Conservation (phyloP, 2,329 filamentous ascomycete species). For the Pseudocercospora pini-densiflorae region DNA sequence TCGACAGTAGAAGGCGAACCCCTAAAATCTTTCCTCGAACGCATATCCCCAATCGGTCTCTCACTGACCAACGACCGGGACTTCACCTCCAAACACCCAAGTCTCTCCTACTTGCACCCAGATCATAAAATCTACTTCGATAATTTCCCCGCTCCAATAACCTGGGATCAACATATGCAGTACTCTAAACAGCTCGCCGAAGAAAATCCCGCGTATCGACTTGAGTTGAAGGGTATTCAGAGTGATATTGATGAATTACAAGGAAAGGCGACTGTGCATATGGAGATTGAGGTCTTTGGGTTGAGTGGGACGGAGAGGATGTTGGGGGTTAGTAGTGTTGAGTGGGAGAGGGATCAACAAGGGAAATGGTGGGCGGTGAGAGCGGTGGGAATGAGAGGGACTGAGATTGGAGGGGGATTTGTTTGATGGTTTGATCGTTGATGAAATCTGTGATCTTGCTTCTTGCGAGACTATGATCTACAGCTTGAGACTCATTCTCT, state of each 20-base stretch:
- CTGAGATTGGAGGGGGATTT: conserved; percentile 3
- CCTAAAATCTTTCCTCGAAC: not conserved
- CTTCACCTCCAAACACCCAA: not conserved
- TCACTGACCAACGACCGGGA: not conserved
- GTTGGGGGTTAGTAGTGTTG: not conserved
- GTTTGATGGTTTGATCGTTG: not conserved
- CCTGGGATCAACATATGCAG: not conserved
- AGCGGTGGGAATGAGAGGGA: not conserved
- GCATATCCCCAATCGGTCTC: not conserved
- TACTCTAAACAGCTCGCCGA: not conserved
- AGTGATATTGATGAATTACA: not conserved
- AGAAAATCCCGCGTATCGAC: not conserved
- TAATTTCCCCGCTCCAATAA: not conserved
- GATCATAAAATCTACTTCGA: not conserved
- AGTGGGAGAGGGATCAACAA: not conserved
- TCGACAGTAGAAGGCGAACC: not conserved
- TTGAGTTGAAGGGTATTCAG: not conserved
- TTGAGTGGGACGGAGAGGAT: conserved; percentile 5
- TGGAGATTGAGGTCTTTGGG: not conserved
- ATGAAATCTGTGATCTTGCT: too few relatives aligned
- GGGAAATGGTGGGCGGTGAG: not conserved
- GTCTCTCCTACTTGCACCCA: not conserved
- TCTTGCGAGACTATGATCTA: too few relatives aligned
- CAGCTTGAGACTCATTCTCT: too few relatives aligned
- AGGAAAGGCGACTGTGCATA: not conserved